These are phyloP conservation scores for Chloropicon primus DNA, from an alignment of 139 green algal species.

Conservation along the genomic window DNA sequence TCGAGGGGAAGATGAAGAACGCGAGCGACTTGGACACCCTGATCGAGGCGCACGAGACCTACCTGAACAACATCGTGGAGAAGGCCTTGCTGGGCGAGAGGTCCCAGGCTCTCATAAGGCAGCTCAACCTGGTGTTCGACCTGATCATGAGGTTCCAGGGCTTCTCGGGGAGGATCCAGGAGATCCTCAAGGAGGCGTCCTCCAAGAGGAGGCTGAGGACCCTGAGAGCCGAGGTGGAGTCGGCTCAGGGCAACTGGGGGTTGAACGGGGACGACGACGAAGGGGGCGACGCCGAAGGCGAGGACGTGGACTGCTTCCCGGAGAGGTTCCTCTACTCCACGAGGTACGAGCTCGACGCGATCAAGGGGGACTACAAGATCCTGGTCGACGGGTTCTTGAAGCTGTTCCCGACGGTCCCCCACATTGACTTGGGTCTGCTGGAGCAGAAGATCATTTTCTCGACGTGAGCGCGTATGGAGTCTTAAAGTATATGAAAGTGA, in stretches of 20 bases:
- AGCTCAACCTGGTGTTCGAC: constrained; percentile 28
- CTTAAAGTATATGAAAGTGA: too few species aligned
- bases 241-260: constrained; percentile 26
- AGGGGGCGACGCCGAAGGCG: not conserved
- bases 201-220: not conserved
- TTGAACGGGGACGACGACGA: constrained; percentile 12
- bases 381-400: constrained; percentile 41
- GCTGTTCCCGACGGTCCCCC: constrained; percentile 33
- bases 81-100: constrained; percentile 24
- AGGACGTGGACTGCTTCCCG: constrained; percentile 1
- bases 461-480: too few species aligned
- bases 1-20: constrained; percentile 27
- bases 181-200: constrained; percentile 3
- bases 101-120: constrained; percentile 15
- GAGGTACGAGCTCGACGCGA: constrained; percentile 19
- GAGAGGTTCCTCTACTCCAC: constrained; percentile 1
- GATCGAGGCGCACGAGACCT: constrained; percentile 56
- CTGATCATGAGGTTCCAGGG: constrained; percentile 22
- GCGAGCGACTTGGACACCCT: constrained; percentile 63
- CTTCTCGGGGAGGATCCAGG: constrained; percentile 17
- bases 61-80: constrained; percentile 37
- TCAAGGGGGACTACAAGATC: constrained; percentile 29
- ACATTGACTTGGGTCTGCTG: constrained; percentile 54
- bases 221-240: constrained; percentile 16
- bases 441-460: not conserved